Evolutionary conservation across 345 rosid species (phyloP).

Genomic region (Citrus inodora): DNA sequence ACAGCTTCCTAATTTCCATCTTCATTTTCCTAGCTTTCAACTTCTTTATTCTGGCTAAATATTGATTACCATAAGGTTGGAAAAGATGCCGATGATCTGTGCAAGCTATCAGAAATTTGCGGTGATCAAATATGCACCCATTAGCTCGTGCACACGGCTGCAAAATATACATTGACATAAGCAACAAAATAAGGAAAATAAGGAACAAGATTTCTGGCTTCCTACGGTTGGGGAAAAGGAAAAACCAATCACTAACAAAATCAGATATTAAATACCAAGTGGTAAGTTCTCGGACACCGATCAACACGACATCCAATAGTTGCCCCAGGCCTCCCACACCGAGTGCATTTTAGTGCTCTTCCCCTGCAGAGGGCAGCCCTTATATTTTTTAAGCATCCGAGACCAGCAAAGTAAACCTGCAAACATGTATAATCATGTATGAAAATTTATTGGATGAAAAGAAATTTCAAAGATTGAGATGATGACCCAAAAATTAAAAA

Average conservation of each 20-base stretch:
- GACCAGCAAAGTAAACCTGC: constrained; percentile 98
- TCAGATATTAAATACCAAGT: constrained; percentile 51
- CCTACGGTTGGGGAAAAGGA: constrained; percentile 8
- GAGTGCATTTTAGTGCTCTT: constrained; percentile 85
- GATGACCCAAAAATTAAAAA: not conserved
- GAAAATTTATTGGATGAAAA: constrained; percentile 11
- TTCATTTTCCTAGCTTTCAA: constrained; percentile 80
- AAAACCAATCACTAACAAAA: constrained; percentile 5
- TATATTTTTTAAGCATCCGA: constrained; percentile 91
- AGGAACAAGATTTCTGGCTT: constrained; percentile 17
- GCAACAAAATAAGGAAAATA: constrained; percentile 21
- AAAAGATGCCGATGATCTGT: constrained; percentile 84
- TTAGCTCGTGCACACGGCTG: constrained; percentile 98
- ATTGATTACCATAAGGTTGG: constrained; percentile 72
- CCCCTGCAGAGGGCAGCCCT: constrained; percentile 98
- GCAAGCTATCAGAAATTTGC: constrained; percentile 97
- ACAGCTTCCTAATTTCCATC: constrained; percentile 63
- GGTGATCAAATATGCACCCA: constrained; percentile 95
- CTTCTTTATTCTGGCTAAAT: constrained; percentile 57
- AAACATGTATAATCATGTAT: constrained; percentile 19
- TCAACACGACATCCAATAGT: constrained; percentile 99
- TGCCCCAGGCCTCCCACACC: constrained; percentile 98
- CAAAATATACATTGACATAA: constrained; percentile 29
- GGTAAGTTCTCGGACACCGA: constrained; percentile 95
- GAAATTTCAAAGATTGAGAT: not conserved